Base-by-base conservation (phyloP, 371 early-diverging fungal species). In the Basidiobolus meristosporus region DNA sequence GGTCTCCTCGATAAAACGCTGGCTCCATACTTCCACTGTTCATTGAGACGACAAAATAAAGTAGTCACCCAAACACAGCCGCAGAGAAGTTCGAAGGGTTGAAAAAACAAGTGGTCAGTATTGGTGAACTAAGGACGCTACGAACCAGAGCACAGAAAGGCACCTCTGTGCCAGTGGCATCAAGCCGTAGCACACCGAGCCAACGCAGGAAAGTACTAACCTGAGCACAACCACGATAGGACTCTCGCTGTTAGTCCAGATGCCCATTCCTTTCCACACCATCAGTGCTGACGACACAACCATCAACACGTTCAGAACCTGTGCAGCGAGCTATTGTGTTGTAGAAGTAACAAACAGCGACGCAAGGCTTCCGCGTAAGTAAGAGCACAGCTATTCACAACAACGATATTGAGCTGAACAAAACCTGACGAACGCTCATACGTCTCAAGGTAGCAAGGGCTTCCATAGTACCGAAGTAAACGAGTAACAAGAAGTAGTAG, bases 21-120 rank as follows among this genome's bases (percentile, higher is more conserved):
- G 99, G 99, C 45, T 86, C 88, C 99, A 99, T 99, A 58, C 89
- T 88, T 46, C 88, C 99, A 60, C 93, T 96, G 43, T 2, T 39
- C 3, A 17, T 31, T 36, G 22, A 7, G 18, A 11, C 16, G 16
- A 17, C 15, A 42, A 33, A 16, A n/a, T 7, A 12, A 28, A 28
- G 10, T 16, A 36, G 11, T 33, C 15, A 36, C 1, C 2, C 20
- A 26, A 31, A n/a, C n/a, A n/a, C n/a, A n/a, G n/a, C n/a, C n/a
- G n/a, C n/a, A n/a, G n/a, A n/a, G n/a, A n/a, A n/a, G n/a, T n/a
- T n/a, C n/a, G n/a, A n/a, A n/a, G n/a, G n/a, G n/a, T n/a, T n/a
- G n/a, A n/a, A 9, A 16, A 18, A 14, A 28, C 23, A 17, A 37
- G 30, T 17, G 4, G 12, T 14, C n/a, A 33, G 11, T 42, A 20